Evolutionary conservation across 208 protist genomes (phyloP).

Genomic region (Cochliopodium minus): DNA sequence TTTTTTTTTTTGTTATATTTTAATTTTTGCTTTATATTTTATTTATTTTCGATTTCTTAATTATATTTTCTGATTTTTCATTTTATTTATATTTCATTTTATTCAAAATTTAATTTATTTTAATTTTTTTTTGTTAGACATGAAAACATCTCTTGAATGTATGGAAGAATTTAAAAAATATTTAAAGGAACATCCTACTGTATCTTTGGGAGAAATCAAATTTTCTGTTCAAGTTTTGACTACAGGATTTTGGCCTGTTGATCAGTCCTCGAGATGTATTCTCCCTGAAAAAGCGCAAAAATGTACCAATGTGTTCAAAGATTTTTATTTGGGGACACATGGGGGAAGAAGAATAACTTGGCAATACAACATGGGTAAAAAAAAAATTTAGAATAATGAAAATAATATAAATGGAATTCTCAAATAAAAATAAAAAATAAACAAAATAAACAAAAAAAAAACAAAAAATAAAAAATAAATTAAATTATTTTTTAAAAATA

Average conservation of each 20-base stretch:
- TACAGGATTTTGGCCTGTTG: conserved; percentile 54
- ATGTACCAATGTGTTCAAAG: conserved; percentile 36
- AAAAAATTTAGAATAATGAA: not conserved
- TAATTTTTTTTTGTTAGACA: no score
- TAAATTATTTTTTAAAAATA: no score
- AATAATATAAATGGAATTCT: no score
- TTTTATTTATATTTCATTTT: no score
- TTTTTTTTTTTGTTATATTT: no score
- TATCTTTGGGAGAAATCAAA: conserved; percentile 14
- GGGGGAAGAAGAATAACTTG: conserved; percentile 41
- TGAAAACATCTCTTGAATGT: conserved; percentile 43
- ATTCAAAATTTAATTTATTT: no score
- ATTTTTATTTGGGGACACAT: conserved; percentile 38
- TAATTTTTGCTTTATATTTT: no score
- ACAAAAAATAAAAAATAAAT: no score
- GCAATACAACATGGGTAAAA: conserved; percentile 38
- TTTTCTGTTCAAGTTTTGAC: conserved; percentile 50
- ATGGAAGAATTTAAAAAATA: conserved; percentile 36
- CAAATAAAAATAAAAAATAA: no score
- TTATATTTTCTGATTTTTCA: no score
- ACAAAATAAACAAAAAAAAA: no score
- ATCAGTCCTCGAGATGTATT: conserved; percentile 17
- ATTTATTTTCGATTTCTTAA: no score
- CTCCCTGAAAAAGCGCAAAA: conserved; percentile 23
- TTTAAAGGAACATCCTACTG: not conserved